Evolutionary conservation across 2,329 filamentous ascomycete genomes (phyloP), one percentile per base, ranked within the genome.

Genomic region (Coniochaeta pulveracea): DNA sequence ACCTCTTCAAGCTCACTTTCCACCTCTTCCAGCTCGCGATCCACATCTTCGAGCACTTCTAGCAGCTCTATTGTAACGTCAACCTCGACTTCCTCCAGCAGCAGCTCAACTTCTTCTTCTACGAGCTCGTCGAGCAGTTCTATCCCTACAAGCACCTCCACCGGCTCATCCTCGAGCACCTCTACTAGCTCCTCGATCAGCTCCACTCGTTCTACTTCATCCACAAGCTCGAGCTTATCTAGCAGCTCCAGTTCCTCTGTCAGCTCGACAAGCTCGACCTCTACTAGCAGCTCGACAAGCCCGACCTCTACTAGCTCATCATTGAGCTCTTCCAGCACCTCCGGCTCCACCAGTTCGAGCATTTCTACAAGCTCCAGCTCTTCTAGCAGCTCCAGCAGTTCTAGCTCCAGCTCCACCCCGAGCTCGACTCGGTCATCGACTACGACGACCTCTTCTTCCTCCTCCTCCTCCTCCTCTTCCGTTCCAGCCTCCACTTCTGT

Each of bases 1-100:
- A 26, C n/a, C 34, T 31, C 30, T 10, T 16, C 33, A 14, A 26
- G 28, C 11, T 37, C 33, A 10, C 26, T 14, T 25, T 34, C 25
- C 3, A 11, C 19, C 19, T 31, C 32, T n/a, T 19, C 21, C 19
- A 38, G 18, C 27, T 26, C 24, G 22, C 32, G 12, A 22, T 32
- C 27, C 11, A 22, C 18, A 21, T 24, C 26, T 16, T 23, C 27
- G 16, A 26, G n/a, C 16, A n/a, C 26, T 5, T 12, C 31, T 9
- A 23, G 30, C 11, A 26, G 19, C 19, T 37, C 36, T 4, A 32
- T 39, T 5, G 25, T n/a, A 19, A 4, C 9, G 4, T 19, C 26
- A 7, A 19, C 27, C 4, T 18, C 27, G 17, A 30, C 33, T 3
- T 37, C 23, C 10, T 31, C 36, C n/a, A 37, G 17, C 22, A 35